Percentiles rank a stretch among this genome's conserved stretches.
Evolutionary conservation across 202 grass and related monocot genomes (phyloP).

Genomic region (Digitaria exilis): DNA sequence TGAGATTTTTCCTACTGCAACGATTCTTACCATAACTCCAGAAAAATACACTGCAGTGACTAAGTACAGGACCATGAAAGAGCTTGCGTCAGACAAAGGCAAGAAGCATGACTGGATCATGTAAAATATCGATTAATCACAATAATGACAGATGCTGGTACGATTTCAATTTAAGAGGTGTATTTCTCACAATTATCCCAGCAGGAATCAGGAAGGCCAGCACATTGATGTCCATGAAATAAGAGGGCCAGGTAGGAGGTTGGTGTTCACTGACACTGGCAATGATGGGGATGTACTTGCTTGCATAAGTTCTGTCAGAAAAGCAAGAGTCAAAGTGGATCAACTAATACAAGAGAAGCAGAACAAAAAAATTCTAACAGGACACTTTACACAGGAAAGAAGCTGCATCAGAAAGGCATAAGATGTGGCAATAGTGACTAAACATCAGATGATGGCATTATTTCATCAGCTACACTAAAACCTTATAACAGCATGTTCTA

Average conservation of each 20-base stretch:
- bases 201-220: conserved; percentile 97
- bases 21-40: conserved; percentile 95
- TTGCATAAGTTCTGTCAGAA: conserved; percentile 93
- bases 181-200: conserved; percentile 88
- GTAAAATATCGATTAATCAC: conserved; percentile 26
- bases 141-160: conserved; percentile 5
- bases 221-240: conserved; percentile 99
- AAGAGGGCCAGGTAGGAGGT: conserved; percentile 99
- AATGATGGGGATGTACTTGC: conserved; percentile 99
- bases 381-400: not conserved
- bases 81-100: conserved; percentile 98
- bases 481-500: conserved; percentile 9
- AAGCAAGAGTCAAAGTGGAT: conserved; percentile 23
- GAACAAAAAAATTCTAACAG: conserved; percentile 5
- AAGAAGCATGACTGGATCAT: conserved; percentile 89
- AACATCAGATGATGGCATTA: not conserved
- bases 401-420: conserved; percentile 3
- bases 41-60: conserved; percentile 99
- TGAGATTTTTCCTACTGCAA: not conserved
- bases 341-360: conserved; percentile 17
- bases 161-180: conserved; percentile 21
- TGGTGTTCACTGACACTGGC: conserved; percentile 99
- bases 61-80: conserved; percentile 93
- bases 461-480: not conserved
- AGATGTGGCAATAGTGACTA: not conserved